Percentiles rank a stretch among this genome's conserved stretches.
These are phyloP conservation scores for Penicillium glabrum DNA, from an alignment of 2,329 filamentous ascomycete species.

Conservation along the genomic window DNA sequence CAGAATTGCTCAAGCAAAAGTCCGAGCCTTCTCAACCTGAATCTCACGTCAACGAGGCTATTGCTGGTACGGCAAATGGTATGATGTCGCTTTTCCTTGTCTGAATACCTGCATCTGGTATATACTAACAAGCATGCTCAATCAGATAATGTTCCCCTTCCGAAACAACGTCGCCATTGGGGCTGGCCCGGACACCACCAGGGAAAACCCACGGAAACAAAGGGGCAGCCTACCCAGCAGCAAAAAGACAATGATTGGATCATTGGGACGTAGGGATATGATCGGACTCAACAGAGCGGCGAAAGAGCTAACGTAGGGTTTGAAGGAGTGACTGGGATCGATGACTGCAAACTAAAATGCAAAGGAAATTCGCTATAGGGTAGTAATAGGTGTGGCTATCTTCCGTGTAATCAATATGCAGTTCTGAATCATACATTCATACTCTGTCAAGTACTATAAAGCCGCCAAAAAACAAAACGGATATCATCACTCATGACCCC, in stretches of 20 bases:
- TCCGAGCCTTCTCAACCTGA: background rate
- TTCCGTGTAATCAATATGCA: background rate
- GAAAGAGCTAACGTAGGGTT: too few relatives aligned
- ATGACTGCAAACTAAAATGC: too few relatives aligned
- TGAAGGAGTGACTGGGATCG: too few relatives aligned
- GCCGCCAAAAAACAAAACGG: slow-evolving; percentile 15
- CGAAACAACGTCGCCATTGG: background rate
- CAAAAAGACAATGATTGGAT: too few relatives aligned
- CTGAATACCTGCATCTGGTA: background rate
- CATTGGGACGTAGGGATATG: too few relatives aligned
- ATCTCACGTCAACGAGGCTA: background rate
- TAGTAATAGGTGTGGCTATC: background rate
- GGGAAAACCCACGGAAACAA: too few relatives aligned
- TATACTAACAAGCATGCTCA: background rate
- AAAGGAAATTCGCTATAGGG: too few relatives aligned
- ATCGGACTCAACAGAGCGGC: too few relatives aligned
- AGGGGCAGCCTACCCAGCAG: too few relatives aligned
- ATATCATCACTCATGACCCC: slow-evolving; percentile 36
- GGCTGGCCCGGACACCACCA: too few relatives aligned
- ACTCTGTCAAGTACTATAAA: slow-evolving; percentile 5
- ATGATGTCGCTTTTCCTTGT: background rate
- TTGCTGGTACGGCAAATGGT: background rate
- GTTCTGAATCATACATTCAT: slow-evolving; percentile 9
- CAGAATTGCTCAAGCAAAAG: background rate
- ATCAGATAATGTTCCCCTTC: background rate